Base-by-base conservation (phyloP, 306 rosid species). In the Inga leiocalycina region DNA sequence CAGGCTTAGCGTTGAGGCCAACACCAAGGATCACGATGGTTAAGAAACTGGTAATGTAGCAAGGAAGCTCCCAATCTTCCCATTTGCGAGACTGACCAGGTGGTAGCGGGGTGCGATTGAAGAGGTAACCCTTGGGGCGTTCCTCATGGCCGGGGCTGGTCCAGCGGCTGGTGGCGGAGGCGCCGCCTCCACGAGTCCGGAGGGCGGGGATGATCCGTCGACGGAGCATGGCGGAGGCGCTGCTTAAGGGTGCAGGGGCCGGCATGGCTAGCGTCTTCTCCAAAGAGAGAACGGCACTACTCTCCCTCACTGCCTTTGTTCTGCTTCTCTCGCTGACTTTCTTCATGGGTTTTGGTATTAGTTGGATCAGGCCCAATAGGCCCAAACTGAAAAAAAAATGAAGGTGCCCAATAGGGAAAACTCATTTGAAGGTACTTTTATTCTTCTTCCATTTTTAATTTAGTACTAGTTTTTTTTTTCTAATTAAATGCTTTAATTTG, bases 51-150 rank as follows among this genome's bases (percentile, higher is more conserved):
- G 99, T 91, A 85, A 97, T 76, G 86, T 97, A 97, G 93, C 99
- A 97, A 10, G 99, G 99, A 2, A 97, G 93, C 75, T 97, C 99
- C 99, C 99, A 97, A 49, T 97, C 99, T 70, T 97, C 99, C 99
- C 99, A 97, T 71, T 89, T 92, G 9, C 99, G 98, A 11, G 98
- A 74, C 77, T 94, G 85, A 4, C 98, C 99, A 0, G 94, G 89
- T 3, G 98, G 89, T 0, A 15, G 88, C 0, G 99, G 99, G 20
- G 97, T 89, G 43, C 97, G 86, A 86, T 92, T 97, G 87, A 97
- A 90, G 80, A 87, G 92, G 81, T 85, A 83, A 1, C 99, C 99
- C 76, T 97, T 97, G 8, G 99, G 97, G 0, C 62, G 79, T 48
- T 94, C 99, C 83, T 96, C 98, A 86, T 94, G 93, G 79, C 99